A percentile compares a stretch with the other conserved stretches of the same genome.
Conservation (phyloP, 257 asterid species). For the Orobanche coerulescens region DNA sequence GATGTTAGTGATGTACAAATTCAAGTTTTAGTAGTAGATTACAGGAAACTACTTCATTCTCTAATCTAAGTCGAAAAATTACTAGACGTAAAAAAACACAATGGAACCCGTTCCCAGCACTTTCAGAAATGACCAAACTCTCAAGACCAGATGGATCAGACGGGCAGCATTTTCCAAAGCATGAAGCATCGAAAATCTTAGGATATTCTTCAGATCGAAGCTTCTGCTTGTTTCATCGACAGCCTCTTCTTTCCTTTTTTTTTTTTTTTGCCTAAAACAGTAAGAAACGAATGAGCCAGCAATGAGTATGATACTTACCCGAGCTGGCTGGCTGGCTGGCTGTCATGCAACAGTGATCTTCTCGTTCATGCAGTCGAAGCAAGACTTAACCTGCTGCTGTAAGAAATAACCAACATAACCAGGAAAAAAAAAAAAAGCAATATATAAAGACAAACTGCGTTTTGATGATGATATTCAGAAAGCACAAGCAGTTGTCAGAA, state of each 20-base stretch:
- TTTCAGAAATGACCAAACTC: background rate
- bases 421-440: constrained; percentile 31
- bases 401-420: constrained; percentile 24
- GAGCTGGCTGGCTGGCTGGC: constrained; percentile 45
- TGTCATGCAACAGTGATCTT: background rate
- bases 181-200: background rate
- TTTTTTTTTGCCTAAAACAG: constrained; percentile 29
- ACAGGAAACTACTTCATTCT: constrained; percentile 14
- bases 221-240: background rate
- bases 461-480: constrained; percentile 4
- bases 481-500: constrained; percentile 23
- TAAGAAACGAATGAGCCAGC: constrained; percentile 44
- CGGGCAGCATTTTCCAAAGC: background rate
- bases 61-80: constrained; percentile 1
- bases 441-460: constrained; percentile 36
- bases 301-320: constrained; percentile 38
- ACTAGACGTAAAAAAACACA: constrained; percentile 15
- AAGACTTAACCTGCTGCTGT: constrained; percentile 51
- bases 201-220: background rate
- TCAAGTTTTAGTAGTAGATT: background rate
- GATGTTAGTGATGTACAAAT: constrained; percentile 19
- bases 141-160: background rate
- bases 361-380: constrained; percentile 41
- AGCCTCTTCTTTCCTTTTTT: too few species aligned
- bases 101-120: background rate